These are phyloP conservation scores for Aspergillus niger DNA, from an alignment of 2,329 filamentous ascomycete genomes.

Conservation along the genomic window DNA sequence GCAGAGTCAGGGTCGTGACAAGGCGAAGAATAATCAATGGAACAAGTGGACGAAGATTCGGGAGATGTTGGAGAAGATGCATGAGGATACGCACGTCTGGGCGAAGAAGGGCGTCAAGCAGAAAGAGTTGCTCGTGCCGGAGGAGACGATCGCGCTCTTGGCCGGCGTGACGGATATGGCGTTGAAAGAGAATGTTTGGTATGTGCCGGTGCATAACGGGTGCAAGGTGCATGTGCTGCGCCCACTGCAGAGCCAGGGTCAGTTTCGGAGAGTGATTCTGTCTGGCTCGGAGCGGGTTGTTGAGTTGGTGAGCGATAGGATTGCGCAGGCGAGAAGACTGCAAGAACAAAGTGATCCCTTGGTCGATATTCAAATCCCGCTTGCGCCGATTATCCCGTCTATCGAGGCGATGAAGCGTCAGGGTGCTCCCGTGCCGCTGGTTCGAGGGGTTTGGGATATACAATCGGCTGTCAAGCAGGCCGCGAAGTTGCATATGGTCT, in stretches of 20 bases:
- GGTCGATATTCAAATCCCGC: conserved; percentile 31
- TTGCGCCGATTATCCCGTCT: conserved; percentile 35
- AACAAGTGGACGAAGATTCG: conserved; percentile 31
- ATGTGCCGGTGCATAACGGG: conserved; percentile 37
- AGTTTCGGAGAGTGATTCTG: conserved; percentile 37
- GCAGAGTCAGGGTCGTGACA: background rate
- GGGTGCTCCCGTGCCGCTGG: conserved; percentile 26
- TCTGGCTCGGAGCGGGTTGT: conserved; percentile 38
- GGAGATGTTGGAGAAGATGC: conserved; percentile 28
- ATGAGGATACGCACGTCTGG: conserved; percentile 19
- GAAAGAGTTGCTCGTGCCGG: conserved; percentile 37
- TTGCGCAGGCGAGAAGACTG: conserved; percentile 26
- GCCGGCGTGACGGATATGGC: conserved; percentile 33
- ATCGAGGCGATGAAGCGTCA: conserved; percentile 25
- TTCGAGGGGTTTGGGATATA: conserved; percentile 36
- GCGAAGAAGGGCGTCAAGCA: conserved; percentile 21
- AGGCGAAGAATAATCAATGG: conserved; percentile 6
- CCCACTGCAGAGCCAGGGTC: conserved; percentile 32
- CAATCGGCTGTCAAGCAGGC: conserved; percentile 8
- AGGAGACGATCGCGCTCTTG: conserved; percentile 38
- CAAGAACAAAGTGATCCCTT: conserved; percentile 33
- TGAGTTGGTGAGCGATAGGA: conserved; percentile 32
- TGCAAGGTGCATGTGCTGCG: conserved; percentile 42
- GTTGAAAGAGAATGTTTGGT: conserved; percentile 42
- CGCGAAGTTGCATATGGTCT: conserved; percentile 18